These are phyloP conservation scores for Myriosclerotinia scirpicola DNA, from an alignment of 2,329 filamentous ascomycete genomes.

Conservation along the genomic window DNA sequence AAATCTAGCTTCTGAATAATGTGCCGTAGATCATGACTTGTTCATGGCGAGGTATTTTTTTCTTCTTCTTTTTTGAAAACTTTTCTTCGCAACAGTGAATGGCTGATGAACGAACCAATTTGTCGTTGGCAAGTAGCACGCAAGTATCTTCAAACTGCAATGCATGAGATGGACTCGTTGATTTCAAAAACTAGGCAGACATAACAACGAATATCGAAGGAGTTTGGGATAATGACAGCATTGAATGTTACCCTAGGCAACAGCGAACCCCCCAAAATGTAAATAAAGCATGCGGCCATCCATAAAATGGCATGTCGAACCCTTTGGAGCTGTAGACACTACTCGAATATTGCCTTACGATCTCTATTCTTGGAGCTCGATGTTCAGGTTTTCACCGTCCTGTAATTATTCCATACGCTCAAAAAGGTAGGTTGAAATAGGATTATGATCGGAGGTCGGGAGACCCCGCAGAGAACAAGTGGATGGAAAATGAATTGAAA, in stretches of 20 bases:
- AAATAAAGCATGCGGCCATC: too few species aligned
- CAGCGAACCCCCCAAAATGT: background rate
- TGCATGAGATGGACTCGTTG: background rate
- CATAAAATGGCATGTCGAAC: background rate
- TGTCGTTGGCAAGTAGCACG: background rate
- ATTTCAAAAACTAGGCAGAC: constrained; percentile 5
- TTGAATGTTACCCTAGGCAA: constrained; percentile 2
- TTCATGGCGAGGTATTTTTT: background rate
- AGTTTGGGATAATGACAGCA: background rate
- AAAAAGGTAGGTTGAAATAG: background rate
- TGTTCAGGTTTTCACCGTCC: background rate
- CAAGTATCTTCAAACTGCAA: background rate
- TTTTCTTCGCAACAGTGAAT: background rate
- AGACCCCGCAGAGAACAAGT: background rate
- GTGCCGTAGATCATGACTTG: background rate
- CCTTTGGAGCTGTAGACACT: background rate
- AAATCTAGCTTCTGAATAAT: background rate
- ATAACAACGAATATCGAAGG: background rate
- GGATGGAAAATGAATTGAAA: background rate
- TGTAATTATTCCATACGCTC: background rate
- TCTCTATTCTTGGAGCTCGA: background rate
- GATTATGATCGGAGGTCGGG: background rate
- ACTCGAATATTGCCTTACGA: background rate
- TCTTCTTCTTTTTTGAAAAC: background rate
- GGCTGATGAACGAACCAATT: background rate